Percentiles rank a stretch among this genome's conserved stretches.
Evolutionary conservation across 768 basidiomycete genomes (phyloP).

Genomic region (Hemileccinum impolitum): DNA sequence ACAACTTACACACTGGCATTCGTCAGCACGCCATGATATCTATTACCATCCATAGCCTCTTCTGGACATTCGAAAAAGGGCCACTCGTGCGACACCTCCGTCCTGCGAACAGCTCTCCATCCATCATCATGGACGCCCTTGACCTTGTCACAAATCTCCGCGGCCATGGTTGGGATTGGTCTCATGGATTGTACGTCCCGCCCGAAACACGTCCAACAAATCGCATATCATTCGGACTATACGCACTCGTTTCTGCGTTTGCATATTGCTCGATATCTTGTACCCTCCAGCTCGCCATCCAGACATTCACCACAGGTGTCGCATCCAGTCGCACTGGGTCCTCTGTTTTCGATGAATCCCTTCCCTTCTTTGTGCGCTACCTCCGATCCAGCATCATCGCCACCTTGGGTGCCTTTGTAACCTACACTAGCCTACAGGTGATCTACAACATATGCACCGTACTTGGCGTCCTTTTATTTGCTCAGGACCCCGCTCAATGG

Average conservation of each 20-base stretch:
- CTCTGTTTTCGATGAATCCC: background rate
- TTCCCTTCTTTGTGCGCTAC: background rate
- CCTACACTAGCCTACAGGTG: background rate
- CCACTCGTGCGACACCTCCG: background rate
- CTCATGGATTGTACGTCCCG: background rate
- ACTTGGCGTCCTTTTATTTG: background rate
- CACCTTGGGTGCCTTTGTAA: background rate
- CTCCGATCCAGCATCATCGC: background rate
- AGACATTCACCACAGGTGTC: background rate
- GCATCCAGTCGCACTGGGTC: background rate
- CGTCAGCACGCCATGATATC: background rate
- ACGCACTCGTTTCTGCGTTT: background rate
- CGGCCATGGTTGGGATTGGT: background rate
- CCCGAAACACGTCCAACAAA: background rate
- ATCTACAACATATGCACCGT: background rate
- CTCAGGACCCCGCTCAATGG: background rate
- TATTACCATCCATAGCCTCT: background rate
- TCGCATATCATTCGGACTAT: background rate
- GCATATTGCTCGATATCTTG: background rate
- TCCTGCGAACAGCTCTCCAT: background rate
- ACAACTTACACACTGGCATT: background rate
- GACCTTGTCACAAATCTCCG: background rate
- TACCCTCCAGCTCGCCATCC: background rate
- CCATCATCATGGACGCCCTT: background rate
- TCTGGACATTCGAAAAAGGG: background rate